Evolutionary conservation across 2,329 filamentous ascomycete genomes (phyloP), one percentile per base, ranked within the genome.

Genomic region (Sclerotinia borealis): DNA sequence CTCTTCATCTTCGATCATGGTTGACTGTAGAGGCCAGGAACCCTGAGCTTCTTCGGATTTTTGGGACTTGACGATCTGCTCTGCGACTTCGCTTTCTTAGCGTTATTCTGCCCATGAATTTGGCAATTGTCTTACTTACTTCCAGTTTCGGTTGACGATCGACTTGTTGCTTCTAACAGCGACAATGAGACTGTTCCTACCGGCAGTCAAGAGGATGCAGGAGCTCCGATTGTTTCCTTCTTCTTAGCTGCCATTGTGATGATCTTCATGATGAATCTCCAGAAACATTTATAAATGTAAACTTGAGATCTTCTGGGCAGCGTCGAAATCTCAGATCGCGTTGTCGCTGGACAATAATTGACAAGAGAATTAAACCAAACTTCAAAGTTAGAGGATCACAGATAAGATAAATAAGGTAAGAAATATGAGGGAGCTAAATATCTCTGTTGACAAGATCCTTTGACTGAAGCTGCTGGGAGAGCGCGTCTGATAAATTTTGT

Each of bases 351-450:
- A 34, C 7, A 13, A 43, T 9, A 29, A 8, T 17, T 7, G 2
- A 31, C 6, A 43, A 6, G 29, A 34, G 11, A 31, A n/a, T n/a
- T n/a, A n/a, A n/a, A n/a, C n/a, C n/a, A n/a, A n/a, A n/a, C n/a
- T n/a, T n/a, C n/a, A n/a, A n/a, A 6, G 13, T 22, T n/a, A 36
- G 19, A n/a, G 4, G n/a, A n/a, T n/a, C n/a, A n/a, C n/a, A n/a
- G n/a, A n/a, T n/a, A n/a, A n/a, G n/a, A n/a, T n/a, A 25, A 22
- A 55, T 15, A 8, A 13, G 3, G 19, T 29, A 6, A 22, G 31
- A 34, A 1, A 1, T 3, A 15, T 17, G 10, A 31, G 11, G 10
- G 4, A 7, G 9, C 17, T 15, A 4, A 3, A 8, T 13, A 0
- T 22, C 1, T 31, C 3, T 8, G 3, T 31, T 9, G 11, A 29